Evolutionary conservation across 176 grass and related monocot genomes (phyloP).

Genomic region (Carex littledalei): DNA sequence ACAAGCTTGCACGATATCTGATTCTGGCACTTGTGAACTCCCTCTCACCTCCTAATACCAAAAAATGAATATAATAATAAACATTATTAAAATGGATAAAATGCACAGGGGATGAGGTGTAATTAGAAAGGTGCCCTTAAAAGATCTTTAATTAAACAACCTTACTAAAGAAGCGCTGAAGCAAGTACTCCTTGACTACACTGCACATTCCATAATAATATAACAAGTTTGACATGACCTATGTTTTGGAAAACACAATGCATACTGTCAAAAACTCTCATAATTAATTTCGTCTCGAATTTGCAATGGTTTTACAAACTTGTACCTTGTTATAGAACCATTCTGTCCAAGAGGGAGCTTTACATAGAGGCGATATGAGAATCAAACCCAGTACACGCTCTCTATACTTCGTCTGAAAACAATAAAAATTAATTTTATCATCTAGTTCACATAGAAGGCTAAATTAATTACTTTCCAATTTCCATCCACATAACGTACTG

Average conservation of each 20-base stretch:
- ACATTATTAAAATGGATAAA: conserved; percentile 20
- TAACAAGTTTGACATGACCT: conserved; percentile 91
- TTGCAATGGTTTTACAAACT: not conserved
- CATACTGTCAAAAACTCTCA: not conserved
- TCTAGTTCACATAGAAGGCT: not conserved
- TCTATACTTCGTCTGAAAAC: conserved; percentile 80
- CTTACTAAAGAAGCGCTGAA: conserved; percentile 98
- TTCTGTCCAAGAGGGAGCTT: conserved; percentile 80
- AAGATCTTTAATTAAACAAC: conserved; percentile 32
- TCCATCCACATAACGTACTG: not conserved
- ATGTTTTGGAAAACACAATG: conserved; percentile 4
- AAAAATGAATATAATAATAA: conserved; percentile 22
- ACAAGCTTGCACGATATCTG: conserved; percentile 91
- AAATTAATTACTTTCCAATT: not conserved
- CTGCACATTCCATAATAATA: conserved; percentile 98
- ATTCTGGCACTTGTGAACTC: conserved; percentile 75
- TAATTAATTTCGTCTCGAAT: not conserved
- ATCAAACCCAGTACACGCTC: conserved; percentile 89
- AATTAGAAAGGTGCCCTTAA: not conserved
- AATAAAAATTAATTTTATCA: conserved; percentile 13
- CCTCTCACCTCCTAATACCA: conserved; percentile 73
- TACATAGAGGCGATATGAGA: conserved; percentile 90
- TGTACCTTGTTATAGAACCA: conserved; percentile 96
- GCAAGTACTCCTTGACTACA: conserved; percentile 75
- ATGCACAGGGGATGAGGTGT: not conserved